A percentile compares a stretch with the other conserved stretches of the same genome.
Conservation (phyloP, 1,284 basidiomycete genomes). For the Tilletia walkeri region DNA sequence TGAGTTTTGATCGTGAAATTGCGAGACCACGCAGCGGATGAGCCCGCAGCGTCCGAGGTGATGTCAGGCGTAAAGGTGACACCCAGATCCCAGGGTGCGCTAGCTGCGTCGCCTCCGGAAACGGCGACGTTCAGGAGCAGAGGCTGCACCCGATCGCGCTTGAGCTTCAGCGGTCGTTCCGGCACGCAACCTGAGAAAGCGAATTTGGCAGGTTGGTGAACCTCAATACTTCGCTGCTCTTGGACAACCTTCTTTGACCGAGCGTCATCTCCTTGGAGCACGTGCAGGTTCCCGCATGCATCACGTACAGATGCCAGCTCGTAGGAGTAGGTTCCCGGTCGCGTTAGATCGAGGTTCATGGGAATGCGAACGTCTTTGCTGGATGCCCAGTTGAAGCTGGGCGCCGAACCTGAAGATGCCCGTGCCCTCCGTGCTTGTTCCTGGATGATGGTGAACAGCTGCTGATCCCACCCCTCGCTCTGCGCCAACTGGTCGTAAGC, state of each 20-base stretch:
- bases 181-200: constrained; percentile 74
- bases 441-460: constrained; percentile 9
- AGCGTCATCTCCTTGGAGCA: not conserved
- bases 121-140: not conserved
- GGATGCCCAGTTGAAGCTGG: constrained; percentile 40
- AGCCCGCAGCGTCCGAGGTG: not conserved
- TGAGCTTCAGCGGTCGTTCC: constrained; percentile 66
- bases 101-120: not conserved
- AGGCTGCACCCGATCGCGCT: not conserved
- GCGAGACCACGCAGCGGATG: not conserved
- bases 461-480: constrained; percentile 9
- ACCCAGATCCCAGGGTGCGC: not conserved
- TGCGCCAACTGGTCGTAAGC: constrained; percentile 19
- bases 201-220: constrained; percentile 73
- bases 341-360: constrained; percentile 39
- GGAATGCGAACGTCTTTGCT: constrained; percentile 38
- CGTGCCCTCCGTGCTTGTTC: constrained; percentile 1
- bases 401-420: not conserved
- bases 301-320: constrained; percentile 43
- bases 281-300: constrained; percentile 47
- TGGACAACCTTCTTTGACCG: constrained; percentile 1
- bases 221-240: constrained; percentile 59
- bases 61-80: not conserved
- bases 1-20: not conserved
- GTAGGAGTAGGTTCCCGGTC: constrained; percentile 41